Percentiles rank a stretch among this genome's conserved stretches.
Evolutionary conservation across 2,329 filamentous ascomycete genomes (phyloP).

Genomic region (Phyllosticta ampelicida): DNA sequence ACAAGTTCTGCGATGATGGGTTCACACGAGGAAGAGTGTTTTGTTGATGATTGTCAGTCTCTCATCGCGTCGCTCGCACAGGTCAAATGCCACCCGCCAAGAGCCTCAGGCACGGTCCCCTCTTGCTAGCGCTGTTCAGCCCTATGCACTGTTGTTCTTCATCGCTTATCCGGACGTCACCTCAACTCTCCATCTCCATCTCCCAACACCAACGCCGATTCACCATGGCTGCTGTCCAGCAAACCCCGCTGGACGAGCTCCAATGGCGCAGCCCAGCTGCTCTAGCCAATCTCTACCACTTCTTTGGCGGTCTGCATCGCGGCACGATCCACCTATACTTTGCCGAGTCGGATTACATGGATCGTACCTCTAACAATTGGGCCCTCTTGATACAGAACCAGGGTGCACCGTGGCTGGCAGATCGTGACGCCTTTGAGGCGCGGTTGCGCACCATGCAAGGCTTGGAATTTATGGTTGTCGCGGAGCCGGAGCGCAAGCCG

Average conservation of each 20-base stretch:
- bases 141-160: not conserved
- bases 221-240: slow-evolving; percentile 19
- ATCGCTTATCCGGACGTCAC: slow-evolving; percentile 9
- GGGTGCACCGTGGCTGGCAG: slow-evolving; percentile 38
- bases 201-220: not conserved
- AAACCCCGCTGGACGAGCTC: slow-evolving; percentile 24
- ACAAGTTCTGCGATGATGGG: not conserved
- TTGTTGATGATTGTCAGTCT: not conserved
- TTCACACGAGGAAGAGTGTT: slow-evolving; percentile 4
- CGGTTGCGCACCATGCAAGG: slow-evolving; percentile 45
- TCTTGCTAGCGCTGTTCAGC: slow-evolving; percentile 2
- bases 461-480: slow-evolving; percentile 48
- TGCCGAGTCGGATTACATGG: slow-evolving; percentile 52
- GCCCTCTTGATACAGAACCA: slow-evolving; percentile 41
- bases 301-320: slow-evolving; percentile 5
- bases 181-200: slow-evolving; percentile 5
- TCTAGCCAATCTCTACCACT: slow-evolving; percentile 14
- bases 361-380: slow-evolving; percentile 47
- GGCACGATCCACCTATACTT: slow-evolving; percentile 50
- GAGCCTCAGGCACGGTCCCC: not conserved
- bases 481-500: slow-evolving; percentile 43
- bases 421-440: slow-evolving; percentile 46
- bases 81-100: not conserved
- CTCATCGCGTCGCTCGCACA: not conserved
- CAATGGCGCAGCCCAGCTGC: slow-evolving; percentile 19